phyloP scores from a whole-genome alignment of 306 rosid genomes.

The Castanea mollissima region DNA sequence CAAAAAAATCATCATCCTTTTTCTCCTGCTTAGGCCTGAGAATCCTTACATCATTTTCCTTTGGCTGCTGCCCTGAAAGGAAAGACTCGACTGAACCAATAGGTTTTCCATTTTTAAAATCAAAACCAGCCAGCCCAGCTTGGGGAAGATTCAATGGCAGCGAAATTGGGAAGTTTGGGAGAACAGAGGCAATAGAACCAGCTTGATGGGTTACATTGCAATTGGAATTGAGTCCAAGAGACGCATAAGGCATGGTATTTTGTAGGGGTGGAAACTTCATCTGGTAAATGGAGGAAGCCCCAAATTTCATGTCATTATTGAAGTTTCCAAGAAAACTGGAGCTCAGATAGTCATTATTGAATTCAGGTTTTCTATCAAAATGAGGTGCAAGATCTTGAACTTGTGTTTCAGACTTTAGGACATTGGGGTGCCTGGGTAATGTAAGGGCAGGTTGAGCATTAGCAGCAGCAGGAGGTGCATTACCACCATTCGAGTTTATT shows the following conservation, averaged over 20 bases:
- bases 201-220: conserved; percentile 32
- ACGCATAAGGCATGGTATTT: conserved; percentile 42
- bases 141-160: conserved; percentile 54
- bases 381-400: conserved; percentile 45
- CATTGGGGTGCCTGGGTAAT: conserved; percentile 32
- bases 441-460: conserved; percentile 41
- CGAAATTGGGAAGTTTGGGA: conserved; percentile 64
- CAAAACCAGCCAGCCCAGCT: conserved; percentile 46
- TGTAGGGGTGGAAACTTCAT: conserved; percentile 55
- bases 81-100: conserved; percentile 47
- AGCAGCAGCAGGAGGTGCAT: conserved; percentile 28
- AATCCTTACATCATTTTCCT: conserved; percentile 46
- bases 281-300: conserved; percentile 52
- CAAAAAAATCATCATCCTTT: conserved; percentile 43
- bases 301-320: conserved; percentile 48
- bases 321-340: conserved; percentile 51
- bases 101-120: conserved; percentile 40
- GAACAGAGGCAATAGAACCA: conserved; percentile 37
- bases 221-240: conserved; percentile 44
- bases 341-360: conserved; percentile 44
- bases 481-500: conserved; percentile 38
- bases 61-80: conserved; percentile 54
- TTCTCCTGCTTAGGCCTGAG: conserved; percentile 73
- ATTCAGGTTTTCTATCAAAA: conserved; percentile 68
- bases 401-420: conserved; percentile 43